phyloP scores from a whole-genome alignment of 2,329 filamentous ascomycete genomes.

The Hypocreales sp. region DNA sequence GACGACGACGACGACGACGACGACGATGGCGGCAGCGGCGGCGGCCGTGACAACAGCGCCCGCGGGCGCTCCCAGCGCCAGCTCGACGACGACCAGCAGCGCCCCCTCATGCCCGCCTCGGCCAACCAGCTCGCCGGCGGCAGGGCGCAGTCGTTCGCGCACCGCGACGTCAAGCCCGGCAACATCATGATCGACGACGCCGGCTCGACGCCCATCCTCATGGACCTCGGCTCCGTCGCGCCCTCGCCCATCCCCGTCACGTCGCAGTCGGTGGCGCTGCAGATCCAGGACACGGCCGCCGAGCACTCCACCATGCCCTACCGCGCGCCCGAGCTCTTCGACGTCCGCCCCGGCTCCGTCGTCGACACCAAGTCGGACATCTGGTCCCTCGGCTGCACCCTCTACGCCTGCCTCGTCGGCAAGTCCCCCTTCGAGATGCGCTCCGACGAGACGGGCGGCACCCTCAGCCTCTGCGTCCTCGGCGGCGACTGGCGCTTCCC shows the following conservation, averaged over 20 bases:
- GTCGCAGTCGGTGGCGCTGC: slow-evolving; percentile 75
- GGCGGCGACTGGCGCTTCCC: slow-evolving; percentile 96
- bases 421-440: slow-evolving; percentile 95
- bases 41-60: slow-evolving; percentile 3
- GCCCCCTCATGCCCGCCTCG: slow-evolving; percentile 60
- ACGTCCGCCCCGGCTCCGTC: slow-evolving; percentile 82
- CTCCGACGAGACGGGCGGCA: slow-evolving; percentile 90
- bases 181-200: slow-evolving; percentile 98
- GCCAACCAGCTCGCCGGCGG: slow-evolving; percentile 37
- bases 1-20: slow-evolving; percentile 5
- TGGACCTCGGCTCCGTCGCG: slow-evolving; percentile 90
- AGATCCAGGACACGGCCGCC: slow-evolving; percentile 84
- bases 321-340: slow-evolving; percentile 91
- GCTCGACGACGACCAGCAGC: slow-evolving; percentile 56
- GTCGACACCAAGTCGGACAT: slow-evolving; percentile 97
- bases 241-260: slow-evolving; percentile 81
- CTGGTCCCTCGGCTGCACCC: slow-evolving; percentile 93
- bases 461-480: slow-evolving; percentile 78
- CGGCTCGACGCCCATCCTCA: slow-evolving; percentile 77
- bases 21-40: slow-evolving; percentile 12
- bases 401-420: slow-evolving; percentile 90
- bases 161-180: slow-evolving; percentile 91
- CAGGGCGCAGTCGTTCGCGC: slow-evolving; percentile 67
- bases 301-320: slow-evolving; percentile 99
- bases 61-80: too few relatives aligned